Conservation (phyloP, 2,329 filamentous ascomycete species). For the Alternaria sp. region DNA sequence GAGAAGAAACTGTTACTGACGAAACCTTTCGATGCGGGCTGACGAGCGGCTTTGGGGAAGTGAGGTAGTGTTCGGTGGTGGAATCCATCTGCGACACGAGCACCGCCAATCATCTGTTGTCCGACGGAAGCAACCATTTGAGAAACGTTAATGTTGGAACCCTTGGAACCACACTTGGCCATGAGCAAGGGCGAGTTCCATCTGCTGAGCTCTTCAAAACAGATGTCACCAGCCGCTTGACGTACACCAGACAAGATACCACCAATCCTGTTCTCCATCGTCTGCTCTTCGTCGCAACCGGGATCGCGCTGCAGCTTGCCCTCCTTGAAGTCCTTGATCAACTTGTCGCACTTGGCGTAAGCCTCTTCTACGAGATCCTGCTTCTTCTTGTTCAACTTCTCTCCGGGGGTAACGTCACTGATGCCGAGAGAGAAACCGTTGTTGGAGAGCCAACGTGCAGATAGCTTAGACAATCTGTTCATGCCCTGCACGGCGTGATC, state of each 20-base stretch:
- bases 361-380: constrained; percentile 76
- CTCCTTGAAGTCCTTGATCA: constrained; percentile 79
- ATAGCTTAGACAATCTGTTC: constrained; percentile 91
- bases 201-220: constrained; percentile 85
- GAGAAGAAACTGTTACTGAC: constrained; percentile 97
- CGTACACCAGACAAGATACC: constrained; percentile 91
- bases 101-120: constrained; percentile 94
- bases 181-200: constrained; percentile 95
- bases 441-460: constrained; percentile 85
- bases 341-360: constrained; percentile 79
- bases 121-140: constrained; percentile 98
- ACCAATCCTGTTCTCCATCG: constrained; percentile 87
- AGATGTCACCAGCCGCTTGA: constrained; percentile 87
- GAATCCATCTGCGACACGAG: constrained; percentile 93
- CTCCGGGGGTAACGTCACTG: constrained; percentile 87
- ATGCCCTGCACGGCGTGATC: constrained; percentile 88
- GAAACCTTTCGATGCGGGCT: constrained; percentile 96
- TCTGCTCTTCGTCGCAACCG: constrained; percentile 90
- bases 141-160: constrained; percentile 96
- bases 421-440: constrained; percentile 96
- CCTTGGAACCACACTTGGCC: constrained; percentile 97
- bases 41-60: constrained; percentile 89
- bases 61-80: constrained; percentile 94
- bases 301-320: constrained; percentile 85
- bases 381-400: constrained; percentile 73